Evolutionary conservation across 345 rosid species (phyloP), one percentile per base, ranked within the genome.

Genomic region (Mangifera indica): DNA sequence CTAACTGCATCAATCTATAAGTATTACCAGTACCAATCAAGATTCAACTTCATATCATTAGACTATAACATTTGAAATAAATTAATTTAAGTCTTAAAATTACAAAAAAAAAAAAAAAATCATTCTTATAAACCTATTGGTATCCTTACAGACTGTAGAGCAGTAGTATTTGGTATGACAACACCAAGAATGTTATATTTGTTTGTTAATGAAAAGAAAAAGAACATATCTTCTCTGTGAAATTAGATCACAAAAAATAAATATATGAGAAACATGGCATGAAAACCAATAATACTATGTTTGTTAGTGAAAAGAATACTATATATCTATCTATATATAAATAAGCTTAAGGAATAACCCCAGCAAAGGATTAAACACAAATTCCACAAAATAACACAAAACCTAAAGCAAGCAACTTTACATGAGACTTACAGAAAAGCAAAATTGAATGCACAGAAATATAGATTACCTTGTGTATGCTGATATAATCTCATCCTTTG

Each of bases 401-500:
- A 7, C 13, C 25, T 21, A 52, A 64, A 42, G 9, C 42, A 69
- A 69, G 13, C 11, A 70, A 25, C 40, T n/a, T 32, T 7, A n/a
- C 45, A 24, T 44, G 20, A 3, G 13, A 11, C n/a, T 71, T 21
- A 62, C 10, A 45, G 45, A 7, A 53, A 13, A 25, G 32, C 12
- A 34, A 15, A 46, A 18, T 2, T 49, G 34, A 44, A 65, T 45
- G 18, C 32, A 69, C 58, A 46, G 34, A 7, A 37, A 45, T 11
- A 61, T 68, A 46, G 60, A 44, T 75, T 82, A 92, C 97, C 98
- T 90, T 60, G 96, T 86, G 76, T 86, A 81, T 3, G 93, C 96
- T 55, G 97, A 90, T 78, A 91, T 85, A 64, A 87, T 81, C 82
- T 92, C 97, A 81, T 92, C 97, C 86, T 94, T 94, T 12, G 97